Evolutionary conservation across 2,329 filamentous ascomycete species (phyloP).

Genomic region (Fusarium sp.): DNA sequence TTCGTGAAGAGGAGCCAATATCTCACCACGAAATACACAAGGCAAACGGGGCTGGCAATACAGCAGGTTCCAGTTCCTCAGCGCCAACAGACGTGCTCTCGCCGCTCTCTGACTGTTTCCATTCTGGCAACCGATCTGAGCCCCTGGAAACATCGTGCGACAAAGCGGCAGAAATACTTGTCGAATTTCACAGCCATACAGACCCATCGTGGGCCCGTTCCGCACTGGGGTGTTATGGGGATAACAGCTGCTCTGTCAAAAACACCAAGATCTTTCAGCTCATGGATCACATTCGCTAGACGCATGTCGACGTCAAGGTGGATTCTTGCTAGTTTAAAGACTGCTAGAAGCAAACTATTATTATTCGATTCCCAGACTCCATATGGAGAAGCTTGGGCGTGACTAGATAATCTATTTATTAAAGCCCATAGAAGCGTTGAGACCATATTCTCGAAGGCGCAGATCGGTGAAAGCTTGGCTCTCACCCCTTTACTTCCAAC

Average conservation of each 20-base stretch:
- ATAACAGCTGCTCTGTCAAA: neutral
- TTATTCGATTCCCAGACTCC: neutral
- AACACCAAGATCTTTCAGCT: neutral
- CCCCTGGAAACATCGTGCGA: neutral
- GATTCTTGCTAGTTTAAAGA: neutral
- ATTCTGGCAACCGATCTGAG: neutral
- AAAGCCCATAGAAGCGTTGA: too few relatives aligned
- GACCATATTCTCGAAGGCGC: too few relatives aligned
- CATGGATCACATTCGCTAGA: neutral
- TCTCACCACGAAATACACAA: neutral
- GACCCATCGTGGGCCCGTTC: neutral
- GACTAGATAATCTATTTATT: too few relatives aligned
- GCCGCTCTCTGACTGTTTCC: neutral
- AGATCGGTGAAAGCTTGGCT: slow-evolving; percentile 38
- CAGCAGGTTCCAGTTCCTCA: too few relatives aligned
- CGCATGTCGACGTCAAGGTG: neutral
- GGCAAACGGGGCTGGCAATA: neutral
- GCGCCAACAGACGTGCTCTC: neutral
- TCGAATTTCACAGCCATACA: neutral
- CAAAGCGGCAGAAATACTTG: neutral
- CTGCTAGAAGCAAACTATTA: neutral
- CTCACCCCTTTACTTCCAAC: neutral
- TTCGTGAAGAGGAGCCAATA: neutral
- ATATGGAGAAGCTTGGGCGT: too few relatives aligned
- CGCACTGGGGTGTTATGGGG: neutral